Evolutionary conservation across 1,139 yeast species (phyloP), one percentile per base, ranked within the genome.

Genomic region (Pichia sp.): DNA sequence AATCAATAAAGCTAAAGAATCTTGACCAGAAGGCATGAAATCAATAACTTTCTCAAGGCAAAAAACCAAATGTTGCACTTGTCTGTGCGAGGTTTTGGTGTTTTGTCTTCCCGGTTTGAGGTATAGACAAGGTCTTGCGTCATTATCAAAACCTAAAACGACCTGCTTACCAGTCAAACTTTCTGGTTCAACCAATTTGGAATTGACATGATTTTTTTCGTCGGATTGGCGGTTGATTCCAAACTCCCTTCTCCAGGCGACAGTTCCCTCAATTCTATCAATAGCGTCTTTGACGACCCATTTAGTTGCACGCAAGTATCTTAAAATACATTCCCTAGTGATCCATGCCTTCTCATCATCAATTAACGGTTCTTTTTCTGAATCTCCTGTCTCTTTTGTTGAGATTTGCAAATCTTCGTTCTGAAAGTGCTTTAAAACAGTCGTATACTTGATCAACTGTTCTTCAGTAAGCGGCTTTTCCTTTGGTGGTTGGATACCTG

Each of bases 1-100:
- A 52, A 90, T 90, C 53, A 92, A 69, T 45, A 92, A 67, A 1
- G 97, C 96, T 44, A 90, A 69, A 33, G 92, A 84, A 59, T 88
- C 97, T 64, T 90, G 97, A 7, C 97, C 97, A 1, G 88, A 77
- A 3, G 97, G 97, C 97, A 90, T 90, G 63, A 79, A 82, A 60
- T 87, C 94, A 45, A 90, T 88, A 33, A 84, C 92, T 48, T 90
- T 73, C 61, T 92, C 98, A 52, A 92, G 72, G 87, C 84, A 85
- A 67, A 73, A 92, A 7, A 92, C 97, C 57, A 92, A 70, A 62
- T 87, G 95, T 63, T 92, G 95, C 8, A 92, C 95, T 60, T 92
- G 98, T 55, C 85, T 76, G 46, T 83, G 81, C 1, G 94, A 78
- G 4, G 92, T 77, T 55, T 85, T 79, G 11, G 98, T 92, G 65